Evolutionary conservation across 106 monocot genomes (phyloP), one percentile per base, ranked within the genome.

Genomic region (Dioscorea alata): DNA sequence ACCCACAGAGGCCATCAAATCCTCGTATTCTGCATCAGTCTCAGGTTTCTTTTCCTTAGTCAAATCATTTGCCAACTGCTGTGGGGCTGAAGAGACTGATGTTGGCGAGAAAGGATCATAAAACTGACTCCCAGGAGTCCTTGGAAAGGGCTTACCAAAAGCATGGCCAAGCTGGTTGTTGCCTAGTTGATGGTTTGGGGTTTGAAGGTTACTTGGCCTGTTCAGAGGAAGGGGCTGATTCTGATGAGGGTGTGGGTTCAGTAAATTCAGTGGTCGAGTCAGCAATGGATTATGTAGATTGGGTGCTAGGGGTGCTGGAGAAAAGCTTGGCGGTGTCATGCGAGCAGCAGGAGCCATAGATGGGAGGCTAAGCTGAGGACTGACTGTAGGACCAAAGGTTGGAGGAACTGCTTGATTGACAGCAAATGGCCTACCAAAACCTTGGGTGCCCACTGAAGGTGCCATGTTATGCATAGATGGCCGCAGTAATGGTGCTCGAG

Each of bases 1-100:
- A 16, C 96, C 96, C 16, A 97, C 84, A 53, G 96, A 97, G 16
- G 96, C 86, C 96, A 97, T 97, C 42, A 97, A 84, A 73, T 97
- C 96, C 74, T 97, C 96, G 49, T 92, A 92, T 72, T 97, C 92
- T 48, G 96, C 71, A 82, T 97, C 92, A 12, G 74, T 68, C 56
- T 89, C 91, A 32, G 70, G 70, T 67, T 80, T 84, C 68, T 50
- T 73, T 19, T 24, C 17, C 52, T 75, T 73, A 17, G 18, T 22
- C 18, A 18, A 59, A 19, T 65, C 66, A 28, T 33, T 73, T 70
- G 17, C 71, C 48, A 70, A 71, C 28, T 75, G 79, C 13, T 68
- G 71, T 3, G 80, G 66, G 22, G 68, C 34, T 34, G 68, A 20
- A 23, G 77, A 66, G 13, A 73, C 59, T 15, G 80, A 80, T 13